Base-by-base conservation (phyloP, 495 filamentous ascomycete genomes). In the Astrothelium macrocarpum region DNA sequence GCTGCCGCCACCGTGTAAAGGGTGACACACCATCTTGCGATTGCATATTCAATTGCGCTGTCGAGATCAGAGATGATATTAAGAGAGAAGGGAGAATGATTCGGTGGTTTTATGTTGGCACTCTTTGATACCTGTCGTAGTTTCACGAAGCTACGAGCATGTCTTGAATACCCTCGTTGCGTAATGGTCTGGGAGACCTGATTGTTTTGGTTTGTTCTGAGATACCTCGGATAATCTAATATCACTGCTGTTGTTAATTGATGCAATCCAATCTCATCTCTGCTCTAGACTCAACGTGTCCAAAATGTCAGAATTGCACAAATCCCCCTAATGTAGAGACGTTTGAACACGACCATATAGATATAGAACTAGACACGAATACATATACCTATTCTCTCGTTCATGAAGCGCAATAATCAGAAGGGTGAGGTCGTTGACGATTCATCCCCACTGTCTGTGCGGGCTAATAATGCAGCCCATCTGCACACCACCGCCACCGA, bases 71-170 rank as follows among this genome's bases (percentile, higher is more conserved):
- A n/a, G 9, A 16, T 25, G 25, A 5, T 56, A 7, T 16, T 9
- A 11, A 20, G 1, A 29, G 49, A 39, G 12, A 10, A 20, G 20
- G 26, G 2, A 56, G 26, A 25, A 25, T 7, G 49, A 2, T 28
- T 29, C 2, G 26, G 3, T 56, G 2, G 5, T 12, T 56, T 56
- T 3, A 56, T 16, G 23, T 28, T 56, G 49, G 49, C 49, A 56
- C 49, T 56, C 49, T 28, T 56, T 56, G 49, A 56, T 56, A 29
- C 49, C 49, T n/a, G 49, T 20, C 25, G 49, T 29, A 26, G 49
- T 20, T 56, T 56, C 2, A 56, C 25, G 25, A 56, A 56, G 49
- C 25, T 26, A 56, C 4, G 49, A 29, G 49, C 49, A 56, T 29
- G 25, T 56, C 20, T 20, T 12, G 20, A 49, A 56, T 56, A 56